Conservation (phyloP, 345 rosid species). For the Mallotus nudiflorus region DNA sequence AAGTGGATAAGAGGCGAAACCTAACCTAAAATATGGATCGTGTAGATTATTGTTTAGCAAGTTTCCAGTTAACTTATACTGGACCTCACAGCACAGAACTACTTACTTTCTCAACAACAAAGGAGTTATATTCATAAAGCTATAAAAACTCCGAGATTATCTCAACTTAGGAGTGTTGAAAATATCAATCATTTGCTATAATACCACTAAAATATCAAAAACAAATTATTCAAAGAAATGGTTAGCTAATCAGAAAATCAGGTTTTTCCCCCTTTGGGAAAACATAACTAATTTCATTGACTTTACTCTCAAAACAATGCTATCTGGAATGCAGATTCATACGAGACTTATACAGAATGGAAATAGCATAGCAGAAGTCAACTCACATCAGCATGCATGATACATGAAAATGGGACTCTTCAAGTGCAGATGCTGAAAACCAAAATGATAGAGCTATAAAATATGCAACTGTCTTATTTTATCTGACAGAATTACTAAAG, state of each 20-base stretch:
- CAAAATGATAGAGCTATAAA: constrained; percentile 1
- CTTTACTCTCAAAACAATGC: no score
- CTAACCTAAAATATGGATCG: background rate
- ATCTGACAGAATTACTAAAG: background rate
- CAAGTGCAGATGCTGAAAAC: background rate
- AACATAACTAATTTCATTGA: no score
- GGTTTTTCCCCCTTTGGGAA: background rate
- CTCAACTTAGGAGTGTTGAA: background rate
- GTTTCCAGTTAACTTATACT: background rate
- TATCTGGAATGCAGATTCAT: background rate
- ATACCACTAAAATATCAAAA: background rate
- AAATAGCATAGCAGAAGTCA: background rate
- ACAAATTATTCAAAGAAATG: background rate
- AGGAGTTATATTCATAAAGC: background rate
- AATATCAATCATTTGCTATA: background rate
- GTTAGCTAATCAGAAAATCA: background rate
- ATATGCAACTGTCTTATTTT: background rate
- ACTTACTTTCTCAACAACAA: background rate
- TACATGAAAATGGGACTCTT: background rate
- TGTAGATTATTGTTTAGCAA: background rate
- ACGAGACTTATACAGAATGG: background rate
- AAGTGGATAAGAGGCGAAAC: background rate
- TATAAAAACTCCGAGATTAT: background rate
- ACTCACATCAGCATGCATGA: background rate
- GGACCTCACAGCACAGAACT: background rate